phyloP scores from a whole-genome alignment of 176 grass and related monocot species.

The Alloteropsis semialata region DNA sequence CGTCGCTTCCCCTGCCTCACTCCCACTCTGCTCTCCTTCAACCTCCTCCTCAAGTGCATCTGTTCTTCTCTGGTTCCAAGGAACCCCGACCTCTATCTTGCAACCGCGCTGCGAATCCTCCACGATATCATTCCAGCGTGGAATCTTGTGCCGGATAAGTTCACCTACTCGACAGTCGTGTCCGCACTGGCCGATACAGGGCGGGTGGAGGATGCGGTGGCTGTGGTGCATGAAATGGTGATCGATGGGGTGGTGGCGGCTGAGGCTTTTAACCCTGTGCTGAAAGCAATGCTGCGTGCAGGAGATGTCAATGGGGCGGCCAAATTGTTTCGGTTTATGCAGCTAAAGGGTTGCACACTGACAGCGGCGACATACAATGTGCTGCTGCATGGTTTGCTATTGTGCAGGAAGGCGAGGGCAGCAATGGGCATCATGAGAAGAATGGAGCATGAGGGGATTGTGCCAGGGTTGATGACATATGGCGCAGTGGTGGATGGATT shows the following conservation, averaged over 20 bases:
- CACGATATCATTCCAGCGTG: constrained; percentile 47
- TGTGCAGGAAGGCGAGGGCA: constrained; percentile 38
- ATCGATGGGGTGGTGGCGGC: constrained; percentile 53
- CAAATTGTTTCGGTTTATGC: constrained; percentile 74
- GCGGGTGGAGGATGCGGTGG: constrained; percentile 55
- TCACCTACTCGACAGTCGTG: constrained; percentile 87
- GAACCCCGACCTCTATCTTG: constrained; percentile 32
- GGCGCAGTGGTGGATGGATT: constrained; percentile 78
- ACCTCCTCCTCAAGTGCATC: constrained; percentile 79
- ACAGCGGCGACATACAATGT: constrained; percentile 76
- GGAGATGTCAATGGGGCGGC: constrained; percentile 54
- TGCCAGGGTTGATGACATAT: constrained; percentile 55
- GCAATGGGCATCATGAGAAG: constrained; percentile 47
- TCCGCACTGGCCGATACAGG: constrained; percentile 39
- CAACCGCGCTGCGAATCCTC: constrained; percentile 34
- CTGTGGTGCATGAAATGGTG: constrained; percentile 87
- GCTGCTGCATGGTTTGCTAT: constrained; percentile 66
- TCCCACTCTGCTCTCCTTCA: constrained; percentile 65
- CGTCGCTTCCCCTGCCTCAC: constrained; percentile 37
- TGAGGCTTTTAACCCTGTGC: constrained; percentile 76
- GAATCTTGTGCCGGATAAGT: constrained; percentile 65
- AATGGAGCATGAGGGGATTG: constrained; percentile 56
- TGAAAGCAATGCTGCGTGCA: constrained; percentile 53
- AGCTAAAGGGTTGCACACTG: constrained; percentile 64
- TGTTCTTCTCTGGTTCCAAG: constrained; percentile 20